Conservation (phyloP, 305 asterid species). For the Fraxinus ornus region DNA sequence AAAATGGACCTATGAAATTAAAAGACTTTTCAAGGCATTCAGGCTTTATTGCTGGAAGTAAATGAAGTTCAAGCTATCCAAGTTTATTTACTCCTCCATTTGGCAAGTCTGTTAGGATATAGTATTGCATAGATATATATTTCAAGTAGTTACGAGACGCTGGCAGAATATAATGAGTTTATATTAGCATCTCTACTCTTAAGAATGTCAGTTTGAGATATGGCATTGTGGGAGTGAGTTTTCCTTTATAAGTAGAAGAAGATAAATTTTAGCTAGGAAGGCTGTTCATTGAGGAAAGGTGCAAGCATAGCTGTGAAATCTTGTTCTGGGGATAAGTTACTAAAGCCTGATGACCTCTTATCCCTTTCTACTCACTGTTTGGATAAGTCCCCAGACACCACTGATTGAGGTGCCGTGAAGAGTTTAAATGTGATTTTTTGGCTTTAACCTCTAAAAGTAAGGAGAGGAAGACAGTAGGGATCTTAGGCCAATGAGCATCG, state of each 20-base stretch:
- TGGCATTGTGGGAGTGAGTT: background rate
- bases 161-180: background rate
- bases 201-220: background rate
- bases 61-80: background rate
- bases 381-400: background rate
- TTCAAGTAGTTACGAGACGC: background rate
- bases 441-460: background rate
- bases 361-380: background rate
- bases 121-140: background rate
- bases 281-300: background rate
- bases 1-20: background rate
- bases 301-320: background rate
- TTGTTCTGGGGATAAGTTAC: background rate
- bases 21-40: background rate
- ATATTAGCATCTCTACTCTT: background rate
- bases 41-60: background rate
- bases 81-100: background rate
- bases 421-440: background rate
- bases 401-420: background rate
- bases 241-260: background rate
- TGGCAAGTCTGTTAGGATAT: background rate
- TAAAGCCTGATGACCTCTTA: background rate
- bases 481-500: background rate
- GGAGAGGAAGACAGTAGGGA: background rate
- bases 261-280: background rate